These are phyloP conservation scores for Pelagophyceae sp. DNA, from an alignment of 352 stramenopile genomes.

Conservation along the genomic window DNA sequence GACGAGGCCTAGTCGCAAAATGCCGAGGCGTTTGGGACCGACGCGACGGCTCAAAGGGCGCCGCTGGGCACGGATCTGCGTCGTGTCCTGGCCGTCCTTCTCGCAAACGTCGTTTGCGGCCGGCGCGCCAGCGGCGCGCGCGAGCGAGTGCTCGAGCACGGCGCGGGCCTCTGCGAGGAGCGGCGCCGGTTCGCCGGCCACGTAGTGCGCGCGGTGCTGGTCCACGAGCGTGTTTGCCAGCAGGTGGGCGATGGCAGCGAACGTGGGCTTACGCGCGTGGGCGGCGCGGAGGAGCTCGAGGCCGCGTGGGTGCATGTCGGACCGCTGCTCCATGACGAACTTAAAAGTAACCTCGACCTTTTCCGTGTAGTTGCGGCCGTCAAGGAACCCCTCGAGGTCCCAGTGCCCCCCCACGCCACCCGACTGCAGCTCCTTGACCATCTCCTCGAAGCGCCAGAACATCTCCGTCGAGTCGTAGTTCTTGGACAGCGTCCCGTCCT, in stretches of 20 bases:
- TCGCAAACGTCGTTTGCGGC: too few relatives aligned
- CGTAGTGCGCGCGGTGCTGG: background rate
- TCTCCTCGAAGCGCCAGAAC: constrained; percentile 1
- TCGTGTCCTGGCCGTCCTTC: background rate
- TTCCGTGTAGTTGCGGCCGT: background rate
- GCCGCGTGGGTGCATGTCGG: background rate
- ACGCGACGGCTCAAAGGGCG: too few relatives aligned
- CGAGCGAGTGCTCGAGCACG: background rate
- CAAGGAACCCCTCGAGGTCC: constrained; percentile 1
- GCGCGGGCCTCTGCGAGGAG: background rate
- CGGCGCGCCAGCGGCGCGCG: background rate
- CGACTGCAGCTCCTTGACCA: background rate
- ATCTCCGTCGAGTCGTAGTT: constrained; percentile 11
- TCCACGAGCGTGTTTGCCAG: constrained; percentile 6
- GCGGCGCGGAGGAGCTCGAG: background rate
- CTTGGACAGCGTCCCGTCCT: constrained; percentile 2
- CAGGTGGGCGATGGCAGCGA: background rate
- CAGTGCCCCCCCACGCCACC: background rate
- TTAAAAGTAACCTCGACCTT: constrained; percentile 7
- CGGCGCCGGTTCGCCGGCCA: background rate
- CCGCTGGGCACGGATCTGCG: background rate
- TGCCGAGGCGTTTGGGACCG: too few relatives aligned
- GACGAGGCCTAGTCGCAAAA: too few relatives aligned
- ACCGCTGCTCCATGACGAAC: background rate
- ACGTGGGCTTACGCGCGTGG: background rate